Evolutionary conservation across 1,284 basidiomycete species (phyloP), one percentile per base, ranked within the genome.

Genomic region (Leucoagaricus sp.): DNA sequence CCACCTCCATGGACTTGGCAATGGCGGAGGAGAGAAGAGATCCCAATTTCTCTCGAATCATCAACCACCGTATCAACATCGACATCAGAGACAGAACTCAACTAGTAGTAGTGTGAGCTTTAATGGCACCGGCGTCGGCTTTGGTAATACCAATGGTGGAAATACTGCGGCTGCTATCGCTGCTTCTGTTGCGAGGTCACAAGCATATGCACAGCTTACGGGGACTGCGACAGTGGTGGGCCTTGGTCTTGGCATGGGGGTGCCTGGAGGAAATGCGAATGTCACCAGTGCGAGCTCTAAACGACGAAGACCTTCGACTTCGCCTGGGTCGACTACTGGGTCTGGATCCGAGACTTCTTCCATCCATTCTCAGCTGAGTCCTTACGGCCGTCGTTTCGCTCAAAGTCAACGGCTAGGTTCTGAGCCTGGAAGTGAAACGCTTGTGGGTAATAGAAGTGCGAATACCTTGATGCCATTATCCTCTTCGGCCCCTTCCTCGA

Each of bases 161-260:
- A 44, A 21, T 47, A 52, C 49, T 40, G 49, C 49, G 49, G 55
- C 55, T 6, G 45, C 54, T 34, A 13, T 31, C 3, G n/a, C n/a
- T n/a, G n/a, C n/a, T n/a, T n/a, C n/a, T n/a, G 46, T 42, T 40
- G 55, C 55, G 5, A 36, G 55, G 25, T 51, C 49, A 23, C 49
- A 52, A 21, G 55, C 55, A n/a, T 57, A 57, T 41, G 55, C 55
- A 7, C 55, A 57, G 19, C 55, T 57, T 19, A 57, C 54, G 15
- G 48, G 53, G 12, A 45, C 41, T 7, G 41, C 41, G 44, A 48
- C 19, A 15, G 41, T 15, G 21, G 21, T 42, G 19, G 41, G 41
- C 8, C 21, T 42, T 42, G 41, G 41, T 23, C 41, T 42, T 42
- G 41, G 41, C 19, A n/a, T 8, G 15, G 36, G 36, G 36, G 13